phyloP scores from a whole-genome alignment of 2,329 filamentous ascomycete genomes.

The Aureobasidium musti region DNA sequence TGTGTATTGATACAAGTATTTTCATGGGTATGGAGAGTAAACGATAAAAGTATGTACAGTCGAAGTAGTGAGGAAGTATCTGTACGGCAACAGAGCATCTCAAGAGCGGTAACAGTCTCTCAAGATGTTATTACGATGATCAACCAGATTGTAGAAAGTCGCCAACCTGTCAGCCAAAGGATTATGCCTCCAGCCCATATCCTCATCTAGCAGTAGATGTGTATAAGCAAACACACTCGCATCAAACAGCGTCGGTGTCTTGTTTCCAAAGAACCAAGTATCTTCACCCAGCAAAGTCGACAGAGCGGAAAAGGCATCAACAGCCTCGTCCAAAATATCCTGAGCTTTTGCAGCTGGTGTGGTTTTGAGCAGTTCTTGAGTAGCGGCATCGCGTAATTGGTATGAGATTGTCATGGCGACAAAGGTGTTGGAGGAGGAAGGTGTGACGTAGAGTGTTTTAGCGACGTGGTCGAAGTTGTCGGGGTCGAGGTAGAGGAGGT shows the following conservation, averaged over 20 bases:
- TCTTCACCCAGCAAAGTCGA: constrained; percentile 60
- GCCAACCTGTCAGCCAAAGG: constrained; percentile 60
- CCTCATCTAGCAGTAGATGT: constrained; percentile 70
- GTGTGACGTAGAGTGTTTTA: constrained; percentile 67
- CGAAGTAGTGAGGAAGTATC: neutral
- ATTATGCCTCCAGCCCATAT: constrained; percentile 64
- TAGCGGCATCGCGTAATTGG: constrained; percentile 72
- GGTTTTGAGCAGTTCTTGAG: constrained; percentile 68
- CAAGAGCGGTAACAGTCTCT: constrained; percentile 48
- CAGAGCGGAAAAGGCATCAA: constrained; percentile 63
- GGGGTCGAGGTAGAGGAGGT: constrained; percentile 75
- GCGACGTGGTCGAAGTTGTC: constrained; percentile 68
- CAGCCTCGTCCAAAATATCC: constrained; percentile 61
- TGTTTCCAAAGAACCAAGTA: constrained; percentile 61
- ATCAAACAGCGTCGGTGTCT: constrained; percentile 73
- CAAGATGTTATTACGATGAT: constrained; percentile 63
- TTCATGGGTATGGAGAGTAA: neutral
- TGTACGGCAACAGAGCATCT: neutral
- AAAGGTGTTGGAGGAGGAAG: constrained; percentile 60
- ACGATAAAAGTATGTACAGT: constrained; percentile 3
- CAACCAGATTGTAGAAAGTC: constrained; percentile 63
- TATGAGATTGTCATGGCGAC: constrained; percentile 65
- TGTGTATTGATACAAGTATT: neutral
- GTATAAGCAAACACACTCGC: constrained; percentile 89
- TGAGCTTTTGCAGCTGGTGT: constrained; percentile 44